These are phyloP conservation scores for Dioscorea alata DNA, from an alignment of 106 monocot genomes.

Conservation along the genomic window DNA sequence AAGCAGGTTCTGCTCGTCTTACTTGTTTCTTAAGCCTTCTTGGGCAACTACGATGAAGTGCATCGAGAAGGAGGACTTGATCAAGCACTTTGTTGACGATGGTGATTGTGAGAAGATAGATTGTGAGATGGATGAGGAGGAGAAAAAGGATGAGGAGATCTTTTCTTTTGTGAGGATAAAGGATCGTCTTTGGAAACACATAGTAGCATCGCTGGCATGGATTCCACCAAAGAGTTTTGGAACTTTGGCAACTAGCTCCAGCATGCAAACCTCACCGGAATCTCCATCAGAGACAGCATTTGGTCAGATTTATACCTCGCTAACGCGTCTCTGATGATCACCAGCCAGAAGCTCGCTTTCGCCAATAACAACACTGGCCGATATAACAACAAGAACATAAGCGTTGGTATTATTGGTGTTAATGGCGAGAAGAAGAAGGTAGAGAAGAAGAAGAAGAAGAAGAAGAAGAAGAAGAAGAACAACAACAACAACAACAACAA, in stretches of 20 bases:
- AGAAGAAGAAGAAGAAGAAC: too few species aligned
- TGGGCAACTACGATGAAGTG: conserved; percentile 26
- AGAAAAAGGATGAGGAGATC: conserved; percentile 4
- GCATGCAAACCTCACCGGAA: conserved; percentile 38
- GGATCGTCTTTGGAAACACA: conserved; percentile 9
- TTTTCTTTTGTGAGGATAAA: background rate
- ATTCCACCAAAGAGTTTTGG: conserved; percentile 39
- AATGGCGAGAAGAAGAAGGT: too few species aligned
- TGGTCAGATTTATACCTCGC: conserved; percentile 44
- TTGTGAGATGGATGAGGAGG: too few species aligned
- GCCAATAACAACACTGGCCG: conserved; percentile 20
- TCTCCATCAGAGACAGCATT: conserved; percentile 85
- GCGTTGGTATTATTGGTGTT: background rate
- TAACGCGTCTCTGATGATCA: conserved; percentile 5
- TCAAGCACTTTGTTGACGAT: background rate
- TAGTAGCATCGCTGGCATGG: conserved; percentile 5
- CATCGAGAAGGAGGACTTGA: conserved; percentile 16
- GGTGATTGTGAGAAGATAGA: background rate
- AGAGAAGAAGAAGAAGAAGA: too few species aligned
- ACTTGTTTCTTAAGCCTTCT: conserved; percentile 26
- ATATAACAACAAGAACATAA: conserved; percentile 21
- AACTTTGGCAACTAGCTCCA: conserved; percentile 92
- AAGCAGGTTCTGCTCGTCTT: conserved; percentile 49
- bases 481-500: too few species aligned
- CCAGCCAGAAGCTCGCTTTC: conserved; percentile 49